Percentiles rank a stretch among this genome's conserved stretches.
Evolutionary conservation across 352 stramenopile species (phyloP).

Genomic region (Globisporangium takayamanum): DNA sequence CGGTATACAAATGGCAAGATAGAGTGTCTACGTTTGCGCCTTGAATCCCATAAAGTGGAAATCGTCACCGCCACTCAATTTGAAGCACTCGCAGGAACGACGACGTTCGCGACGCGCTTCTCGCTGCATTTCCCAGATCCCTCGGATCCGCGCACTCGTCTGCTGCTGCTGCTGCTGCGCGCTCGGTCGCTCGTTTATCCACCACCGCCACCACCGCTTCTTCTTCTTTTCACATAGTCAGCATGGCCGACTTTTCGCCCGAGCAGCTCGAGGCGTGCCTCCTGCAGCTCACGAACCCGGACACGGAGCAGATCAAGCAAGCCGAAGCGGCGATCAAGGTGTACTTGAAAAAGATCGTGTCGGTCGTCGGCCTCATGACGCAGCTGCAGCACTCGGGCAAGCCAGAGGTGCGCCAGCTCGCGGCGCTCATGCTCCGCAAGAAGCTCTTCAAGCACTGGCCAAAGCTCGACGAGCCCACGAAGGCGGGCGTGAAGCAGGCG

Average conservation of each 20-base stretch:
- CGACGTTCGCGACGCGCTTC: neutral
- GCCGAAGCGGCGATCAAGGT: slow-evolving; percentile 90
- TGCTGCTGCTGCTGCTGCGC: neutral
- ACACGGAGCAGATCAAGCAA: slow-evolving; percentile 95
- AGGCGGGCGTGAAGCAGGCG: slow-evolving; percentile 82
- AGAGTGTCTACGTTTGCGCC: too few relatives aligned
- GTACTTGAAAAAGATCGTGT: slow-evolving; percentile 88
- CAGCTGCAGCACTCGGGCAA: slow-evolving; percentile 80
- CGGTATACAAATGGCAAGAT: too few relatives aligned
- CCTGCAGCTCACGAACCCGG: slow-evolving; percentile 89
- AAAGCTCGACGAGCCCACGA: slow-evolving; percentile 80
- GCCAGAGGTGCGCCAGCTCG: slow-evolving; percentile 87
- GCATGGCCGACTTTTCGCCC: slow-evolving; percentile 73
- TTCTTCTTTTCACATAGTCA: neutral
- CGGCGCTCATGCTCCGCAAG: slow-evolving; percentile 91
- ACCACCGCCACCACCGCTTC: neutral
- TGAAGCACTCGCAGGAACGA: neutral
- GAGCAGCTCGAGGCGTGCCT: slow-evolving; percentile 84
- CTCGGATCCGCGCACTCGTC: slow-evolving; percentile 9
- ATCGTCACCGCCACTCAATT: neutral
- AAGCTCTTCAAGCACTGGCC: slow-evolving; percentile 91
- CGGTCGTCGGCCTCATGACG: slow-evolving; percentile 85
- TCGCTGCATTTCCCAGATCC: slow-evolving; percentile 15
- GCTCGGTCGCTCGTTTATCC: neutral
- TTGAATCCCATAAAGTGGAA: too few relatives aligned